phyloP scores from a whole-genome alignment of 2,329 filamentous ascomycete genomes.

The Fusarium temperatum region DNA sequence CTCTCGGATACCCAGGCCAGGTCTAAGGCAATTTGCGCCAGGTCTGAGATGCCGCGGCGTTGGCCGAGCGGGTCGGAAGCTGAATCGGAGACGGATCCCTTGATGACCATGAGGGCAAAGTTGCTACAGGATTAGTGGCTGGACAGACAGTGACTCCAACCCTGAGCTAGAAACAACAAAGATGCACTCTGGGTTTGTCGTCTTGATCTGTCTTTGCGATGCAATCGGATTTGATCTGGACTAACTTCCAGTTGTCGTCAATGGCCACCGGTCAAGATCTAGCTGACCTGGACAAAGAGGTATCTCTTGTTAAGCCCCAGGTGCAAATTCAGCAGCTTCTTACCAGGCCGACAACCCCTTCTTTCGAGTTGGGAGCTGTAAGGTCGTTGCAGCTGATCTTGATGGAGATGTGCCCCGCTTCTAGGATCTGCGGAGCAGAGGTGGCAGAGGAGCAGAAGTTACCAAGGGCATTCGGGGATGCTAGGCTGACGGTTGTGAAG shows the following conservation, averaged over 20 bases:
- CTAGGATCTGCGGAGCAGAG: slow-evolving; percentile 35
- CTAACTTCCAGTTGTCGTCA: slow-evolving; percentile 1
- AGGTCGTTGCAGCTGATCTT: slow-evolving; percentile 24
- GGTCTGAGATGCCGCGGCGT: slow-evolving; percentile 65
- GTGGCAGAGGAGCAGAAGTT: slow-evolving; percentile 28
- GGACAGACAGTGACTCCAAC: slow-evolving; percentile 25
- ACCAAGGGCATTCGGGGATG: slow-evolving; percentile 8
- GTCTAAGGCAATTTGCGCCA: slow-evolving; percentile 63
- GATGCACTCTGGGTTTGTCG: background rate
- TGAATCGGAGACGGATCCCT: slow-evolving; percentile 53
- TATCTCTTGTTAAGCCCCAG: background rate
- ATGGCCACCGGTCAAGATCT: slow-evolving; percentile 1
- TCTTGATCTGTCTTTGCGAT: background rate
- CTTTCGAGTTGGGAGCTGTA: slow-evolving; percentile 10
- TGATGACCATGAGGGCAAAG: slow-evolving; percentile 63
- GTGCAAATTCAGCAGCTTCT: background rate
- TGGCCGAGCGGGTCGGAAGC: slow-evolving; percentile 62
- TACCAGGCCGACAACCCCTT: slow-evolving; percentile 8
- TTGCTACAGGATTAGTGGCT: slow-evolving; percentile 34
- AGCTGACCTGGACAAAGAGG: background rate
- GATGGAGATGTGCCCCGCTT: slow-evolving; percentile 33
- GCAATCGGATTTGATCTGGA: slow-evolving; percentile 3
- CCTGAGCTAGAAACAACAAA: slow-evolving; percentile 22
- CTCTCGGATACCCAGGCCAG: slow-evolving; percentile 58
- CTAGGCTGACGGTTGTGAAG: slow-evolving; percentile 14